Base-by-base conservation (phyloP, 1,284 basidiomycete species). In the Ustilago cynodontis region DNA sequence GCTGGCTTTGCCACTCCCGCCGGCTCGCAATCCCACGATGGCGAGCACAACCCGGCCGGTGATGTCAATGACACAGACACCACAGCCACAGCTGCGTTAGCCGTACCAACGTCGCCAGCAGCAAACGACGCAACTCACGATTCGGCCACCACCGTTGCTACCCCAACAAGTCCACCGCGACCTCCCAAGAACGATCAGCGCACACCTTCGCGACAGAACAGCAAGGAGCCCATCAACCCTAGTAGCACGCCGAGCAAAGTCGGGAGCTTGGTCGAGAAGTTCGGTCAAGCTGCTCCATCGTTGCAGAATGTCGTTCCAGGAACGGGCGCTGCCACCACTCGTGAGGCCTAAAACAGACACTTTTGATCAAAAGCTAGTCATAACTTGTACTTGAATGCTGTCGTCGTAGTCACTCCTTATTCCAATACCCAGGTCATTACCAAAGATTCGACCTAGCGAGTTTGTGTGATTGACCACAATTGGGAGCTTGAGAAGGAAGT, bases 181-280 rank as follows among this genome's bases (percentile, higher is more conserved):
- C 74, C 74, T 13, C 65, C 65, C n/a, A 71, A 69, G 52, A 71
- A 71, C 53, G 73, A 47, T 1, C 58, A 64, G 39, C 60, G 73
- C 49, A 65, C 73, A 3, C 68, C 68, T 28, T 77, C 74, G 47
- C 65, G 74, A 45, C 69, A 77, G 35, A 71, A 43, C 63, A 77
- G 74, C 50, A 39, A 58, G 20, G 74, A 71, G 6, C 55, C 58
- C 14, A 65, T 68, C 65, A 49, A 43, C 39, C n/a, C 18, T 26
- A 41, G 29, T 24, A 33, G 53, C 29, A 33, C 31, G 54, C 65
- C 65, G 35, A 29, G 52, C 18, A 29, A 54, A 18, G 43, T 49
- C 49, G 24, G 29, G 24, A 58, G 20, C 14, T 22, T 62, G 18
- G 59, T 41, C 20, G 59, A 69, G 14, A 54, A 57, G 10, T 13